Evolutionary conservation across 352 stramenopile species (phyloP).

Genomic region (Peronospora destructor): DNA sequence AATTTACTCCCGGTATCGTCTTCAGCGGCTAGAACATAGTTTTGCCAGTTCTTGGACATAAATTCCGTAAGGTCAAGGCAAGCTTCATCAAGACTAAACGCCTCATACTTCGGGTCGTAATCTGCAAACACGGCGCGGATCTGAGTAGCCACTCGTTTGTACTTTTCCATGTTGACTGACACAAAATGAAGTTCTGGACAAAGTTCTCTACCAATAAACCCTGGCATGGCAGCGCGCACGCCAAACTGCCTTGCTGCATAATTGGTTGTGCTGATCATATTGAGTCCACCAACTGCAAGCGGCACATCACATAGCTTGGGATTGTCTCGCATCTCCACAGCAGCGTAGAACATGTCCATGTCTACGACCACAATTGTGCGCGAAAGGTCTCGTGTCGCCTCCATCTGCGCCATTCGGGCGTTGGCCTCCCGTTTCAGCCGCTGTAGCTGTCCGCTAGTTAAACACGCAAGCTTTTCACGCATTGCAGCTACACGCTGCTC

Average conservation of each 20-base stretch:
- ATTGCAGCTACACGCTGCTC: conserved; percentile 77
- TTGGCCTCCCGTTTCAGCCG: conserved; percentile 39
- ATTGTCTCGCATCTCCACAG: conserved; percentile 91
- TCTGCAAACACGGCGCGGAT: conserved; percentile 84
- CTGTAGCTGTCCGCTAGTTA: conserved; percentile 36
- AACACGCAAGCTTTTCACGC: conserved; percentile 44
- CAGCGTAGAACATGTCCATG: conserved; percentile 98
- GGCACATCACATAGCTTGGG: conserved; percentile 83
- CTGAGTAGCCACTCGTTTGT: conserved; percentile 64
- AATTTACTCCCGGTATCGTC: conserved; percentile 14
- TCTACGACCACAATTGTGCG: conserved; percentile 88
- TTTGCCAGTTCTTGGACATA: conserved; percentile 52
- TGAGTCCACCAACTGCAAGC: conserved; percentile 87
- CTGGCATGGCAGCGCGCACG: conserved; percentile 93
- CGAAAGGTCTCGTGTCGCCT: conserved; percentile 46
- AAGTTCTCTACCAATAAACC: conserved; percentile 93
- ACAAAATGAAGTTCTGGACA: conserved; percentile 92
- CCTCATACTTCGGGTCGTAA: conserved; percentile 90
- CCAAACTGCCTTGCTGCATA: conserved; percentile 92
- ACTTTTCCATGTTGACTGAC: conserved; percentile 87
- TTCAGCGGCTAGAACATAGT: conserved; percentile 24
- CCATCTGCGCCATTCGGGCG: conserved; percentile 40
- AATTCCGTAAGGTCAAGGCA: conserved; percentile 92
- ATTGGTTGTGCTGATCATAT: conserved; percentile 95
- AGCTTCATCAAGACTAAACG: conserved; percentile 92